These are phyloP conservation scores for Candida mattraensis DNA, from an alignment of 805 yeast genomes.

Conservation along the genomic window DNA sequence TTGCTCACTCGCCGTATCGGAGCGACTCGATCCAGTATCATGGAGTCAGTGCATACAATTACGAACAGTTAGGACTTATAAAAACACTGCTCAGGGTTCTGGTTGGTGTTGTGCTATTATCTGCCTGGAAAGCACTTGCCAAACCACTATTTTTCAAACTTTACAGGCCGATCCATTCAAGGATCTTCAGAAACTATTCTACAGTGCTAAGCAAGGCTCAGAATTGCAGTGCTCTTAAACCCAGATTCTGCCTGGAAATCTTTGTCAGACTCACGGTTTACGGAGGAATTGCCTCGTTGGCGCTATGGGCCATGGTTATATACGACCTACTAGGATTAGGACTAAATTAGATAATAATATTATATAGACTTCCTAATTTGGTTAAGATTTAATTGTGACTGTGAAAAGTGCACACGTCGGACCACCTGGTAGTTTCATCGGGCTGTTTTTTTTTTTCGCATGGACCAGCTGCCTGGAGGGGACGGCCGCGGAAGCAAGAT, in stretches of 20 bases:
- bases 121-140: slow-evolving; percentile 70
- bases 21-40: slow-evolving; percentile 12
- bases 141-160: slow-evolving; percentile 62
- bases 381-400: slow-evolving; percentile 20
- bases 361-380: not conserved
- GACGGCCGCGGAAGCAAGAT: too few relatives aligned
- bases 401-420: slow-evolving; percentile 17
- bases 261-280: slow-evolving; percentile 76
- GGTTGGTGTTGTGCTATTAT: slow-evolving; percentile 62
- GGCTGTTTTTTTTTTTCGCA: not conserved
- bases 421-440: slow-evolving; percentile 6
- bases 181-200: slow-evolving; percentile 6
- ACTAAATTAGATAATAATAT: slow-evolving; percentile 1
- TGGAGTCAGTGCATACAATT: slow-evolving; percentile 42
- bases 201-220: slow-evolving; percentile 7
- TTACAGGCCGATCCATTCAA: slow-evolving; percentile 56
- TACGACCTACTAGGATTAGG: slow-evolving; percentile 22
- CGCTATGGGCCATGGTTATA: slow-evolving; percentile 33
- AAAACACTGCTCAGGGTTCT: slow-evolving; percentile 47
- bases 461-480: too few relatives aligned
- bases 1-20: slow-evolving; percentile 23
- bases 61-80: slow-evolving; percentile 41
- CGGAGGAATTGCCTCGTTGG: slow-evolving; percentile 70
- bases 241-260: slow-evolving; percentile 73
- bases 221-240: slow-evolving; percentile 50